A percentile compares a stretch with the other conserved stretches of the same genome.
Conservation (phyloP, 75 land plant species). For the Larix kaempferi region DNA sequence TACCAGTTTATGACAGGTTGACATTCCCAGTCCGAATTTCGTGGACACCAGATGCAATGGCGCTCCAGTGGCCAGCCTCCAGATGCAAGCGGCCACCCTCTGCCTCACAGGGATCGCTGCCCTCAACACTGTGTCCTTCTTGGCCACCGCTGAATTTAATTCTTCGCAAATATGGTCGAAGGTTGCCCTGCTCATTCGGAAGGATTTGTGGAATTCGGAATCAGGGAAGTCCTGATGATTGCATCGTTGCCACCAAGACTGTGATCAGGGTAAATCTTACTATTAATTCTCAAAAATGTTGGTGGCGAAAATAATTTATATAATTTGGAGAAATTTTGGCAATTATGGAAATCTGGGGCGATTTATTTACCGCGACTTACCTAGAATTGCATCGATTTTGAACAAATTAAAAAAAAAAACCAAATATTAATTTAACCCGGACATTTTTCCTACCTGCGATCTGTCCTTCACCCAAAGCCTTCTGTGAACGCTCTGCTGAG, state of each 20-base stretch:
- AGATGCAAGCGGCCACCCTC: constrained; percentile 92
- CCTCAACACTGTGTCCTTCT: constrained; percentile 86
- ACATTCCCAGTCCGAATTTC: constrained; percentile 91
- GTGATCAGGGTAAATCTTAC: background rate
- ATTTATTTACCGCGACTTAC: no score
- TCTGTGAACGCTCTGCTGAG: constrained; percentile 58
- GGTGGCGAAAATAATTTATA: no score
- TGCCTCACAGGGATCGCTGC: constrained; percentile 83
- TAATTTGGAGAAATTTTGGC: no score
- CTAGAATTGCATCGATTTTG: no score
- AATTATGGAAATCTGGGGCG: no score
- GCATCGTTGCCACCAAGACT: constrained; percentile 85
- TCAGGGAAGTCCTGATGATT: constrained; percentile 80
- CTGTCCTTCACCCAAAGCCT: constrained; percentile 90
- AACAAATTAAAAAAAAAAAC: no score
- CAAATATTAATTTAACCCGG: constrained; percentile 5
- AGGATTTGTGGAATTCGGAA: constrained; percentile 67
- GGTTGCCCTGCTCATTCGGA: constrained; percentile 77
- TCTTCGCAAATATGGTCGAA: constrained; percentile 86
- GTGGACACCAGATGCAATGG: constrained; percentile 86
- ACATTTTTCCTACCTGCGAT: constrained; percentile 22
- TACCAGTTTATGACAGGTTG: constrained; percentile 96
- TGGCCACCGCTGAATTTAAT: constrained; percentile 64
- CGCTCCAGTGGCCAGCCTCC: constrained; percentile 98
- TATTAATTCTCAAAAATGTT: no score